Evolutionary conservation across 495 filamentous ascomycete species (phyloP).

Genomic region (Neurospora sp.): DNA sequence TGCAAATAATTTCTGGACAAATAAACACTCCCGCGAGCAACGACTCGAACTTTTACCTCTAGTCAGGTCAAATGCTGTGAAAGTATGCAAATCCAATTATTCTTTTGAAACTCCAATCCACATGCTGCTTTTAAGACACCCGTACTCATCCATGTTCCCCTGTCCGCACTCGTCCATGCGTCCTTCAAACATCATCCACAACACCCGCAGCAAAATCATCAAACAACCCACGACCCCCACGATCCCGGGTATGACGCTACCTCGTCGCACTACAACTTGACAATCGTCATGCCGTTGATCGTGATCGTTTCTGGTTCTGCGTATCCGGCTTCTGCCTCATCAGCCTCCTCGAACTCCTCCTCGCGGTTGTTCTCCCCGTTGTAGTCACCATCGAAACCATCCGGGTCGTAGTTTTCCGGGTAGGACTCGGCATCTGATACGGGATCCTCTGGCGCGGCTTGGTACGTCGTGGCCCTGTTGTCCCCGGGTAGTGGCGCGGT

Average conservation of each 20-base stretch:
- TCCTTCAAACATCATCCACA: neutral
- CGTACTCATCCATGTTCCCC: neutral
- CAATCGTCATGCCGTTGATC: neutral
- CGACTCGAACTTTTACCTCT: neutral
- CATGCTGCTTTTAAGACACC: neutral
- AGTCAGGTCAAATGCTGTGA: neutral
- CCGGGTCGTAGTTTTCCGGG: neutral
- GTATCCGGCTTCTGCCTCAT: neutral
- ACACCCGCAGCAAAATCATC: neutral
- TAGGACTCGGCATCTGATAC: neutral
- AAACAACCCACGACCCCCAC: neutral
- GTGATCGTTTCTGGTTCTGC: neutral
- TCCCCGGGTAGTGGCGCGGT: neutral
- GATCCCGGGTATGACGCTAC: neutral
- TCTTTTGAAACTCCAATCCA: neutral
- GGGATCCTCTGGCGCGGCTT: neutral
- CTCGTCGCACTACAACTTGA: neutral
- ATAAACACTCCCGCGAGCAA: neutral
- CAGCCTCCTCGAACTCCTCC: neutral
- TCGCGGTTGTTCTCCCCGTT: too few relatives aligned
- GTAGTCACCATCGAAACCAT: neutral
- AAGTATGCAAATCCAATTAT: neutral
- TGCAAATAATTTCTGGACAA: too few relatives aligned
- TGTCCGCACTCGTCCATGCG: neutral
- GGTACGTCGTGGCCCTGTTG: neutral